Percentiles rank a stretch among this genome's conserved stretches.
phyloP scores from a whole-genome alignment of 2,329 filamentous ascomycete species.

The Botrytis pseudocinerea region DNA sequence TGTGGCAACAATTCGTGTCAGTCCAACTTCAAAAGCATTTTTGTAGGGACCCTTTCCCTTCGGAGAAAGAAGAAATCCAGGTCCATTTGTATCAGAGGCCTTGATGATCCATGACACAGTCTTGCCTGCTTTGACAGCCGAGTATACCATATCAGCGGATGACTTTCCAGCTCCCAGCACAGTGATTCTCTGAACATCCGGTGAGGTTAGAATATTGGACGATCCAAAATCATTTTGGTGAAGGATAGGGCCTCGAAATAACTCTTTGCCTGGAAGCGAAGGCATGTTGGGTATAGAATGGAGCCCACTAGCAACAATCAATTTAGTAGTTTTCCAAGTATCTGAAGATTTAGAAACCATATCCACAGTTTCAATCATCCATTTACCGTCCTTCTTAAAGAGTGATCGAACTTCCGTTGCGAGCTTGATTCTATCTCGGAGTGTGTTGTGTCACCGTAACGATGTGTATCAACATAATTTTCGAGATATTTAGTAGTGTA shows the following conservation, averaged over 20 bases:
- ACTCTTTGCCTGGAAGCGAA: background rate
- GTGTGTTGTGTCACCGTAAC: background rate
- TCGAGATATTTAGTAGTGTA: background rate
- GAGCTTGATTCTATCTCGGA: background rate
- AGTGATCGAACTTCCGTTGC: background rate
- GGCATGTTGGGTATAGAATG: background rate
- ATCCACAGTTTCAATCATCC: background rate
- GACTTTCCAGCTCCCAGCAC: background rate
- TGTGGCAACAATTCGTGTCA: constrained; percentile 24
- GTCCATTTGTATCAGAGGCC: background rate
- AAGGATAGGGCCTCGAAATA: background rate
- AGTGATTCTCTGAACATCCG: background rate
- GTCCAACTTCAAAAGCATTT: constrained; percentile 29
- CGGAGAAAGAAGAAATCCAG: background rate
- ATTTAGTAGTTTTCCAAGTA: background rate
- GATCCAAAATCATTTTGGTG: background rate
- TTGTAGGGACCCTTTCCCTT: constrained; percentile 10
- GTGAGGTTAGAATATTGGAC: background rate
- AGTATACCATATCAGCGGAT: background rate
- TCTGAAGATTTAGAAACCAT: background rate
- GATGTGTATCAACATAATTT: background rate
- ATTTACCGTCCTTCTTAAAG: background rate
- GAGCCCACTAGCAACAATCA: background rate
- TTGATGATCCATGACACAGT: constrained; percentile 2
- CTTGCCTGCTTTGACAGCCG: background rate